Conservation (phyloP, 2,329 filamentous ascomycete genomes). For the Colletotrichum phormii region DNA sequence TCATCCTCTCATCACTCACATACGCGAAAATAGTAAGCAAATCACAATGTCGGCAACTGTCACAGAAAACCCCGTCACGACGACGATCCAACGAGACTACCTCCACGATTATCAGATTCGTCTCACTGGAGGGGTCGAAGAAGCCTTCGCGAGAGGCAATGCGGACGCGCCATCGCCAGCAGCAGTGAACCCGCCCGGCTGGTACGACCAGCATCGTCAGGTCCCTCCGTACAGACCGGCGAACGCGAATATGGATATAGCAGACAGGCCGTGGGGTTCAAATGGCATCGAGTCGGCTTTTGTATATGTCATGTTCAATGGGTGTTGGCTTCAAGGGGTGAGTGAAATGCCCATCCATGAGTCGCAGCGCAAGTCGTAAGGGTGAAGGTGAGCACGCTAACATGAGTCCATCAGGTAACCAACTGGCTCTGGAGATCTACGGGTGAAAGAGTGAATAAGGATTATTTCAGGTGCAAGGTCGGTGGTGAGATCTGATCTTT, state of each 20-base stretch:
- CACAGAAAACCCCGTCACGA: conserved; percentile 25
- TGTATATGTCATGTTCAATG: conserved; percentile 41
- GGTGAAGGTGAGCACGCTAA: not conserved
- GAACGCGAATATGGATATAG: conserved; percentile 37
- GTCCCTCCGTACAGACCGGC: conserved; percentile 41
- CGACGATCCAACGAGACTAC: conserved; percentile 20
- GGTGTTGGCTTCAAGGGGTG: conserved; percentile 36
- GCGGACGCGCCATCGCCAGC: conserved; percentile 19
- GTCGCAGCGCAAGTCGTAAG: not conserved
- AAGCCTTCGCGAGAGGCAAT: conserved; percentile 26
- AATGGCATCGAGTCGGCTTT: conserved; percentile 38
- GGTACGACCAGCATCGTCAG: conserved; percentile 39
- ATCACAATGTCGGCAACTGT: conserved; percentile 24
- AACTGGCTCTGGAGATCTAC: conserved; percentile 32
- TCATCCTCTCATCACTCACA: not conserved
- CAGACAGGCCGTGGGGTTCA: conserved; percentile 37
- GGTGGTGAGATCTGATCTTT: conserved; percentile 61
- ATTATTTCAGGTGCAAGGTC: conserved; percentile 62
- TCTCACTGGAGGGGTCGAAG: conserved; percentile 30
- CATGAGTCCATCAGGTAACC: conserved; percentile 4
- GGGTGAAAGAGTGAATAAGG: conserved; percentile 53
- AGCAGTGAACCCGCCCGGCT: conserved; percentile 36
- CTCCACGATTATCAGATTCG: conserved; percentile 33
- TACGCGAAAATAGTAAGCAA: not conserved
- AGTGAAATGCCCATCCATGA: not conserved